Percentiles rank a stretch among this genome's conserved stretches.
Conservation (phyloP, 2,329 filamentous ascomycete genomes). For the Pestalotiopsis sp. region DNA sequence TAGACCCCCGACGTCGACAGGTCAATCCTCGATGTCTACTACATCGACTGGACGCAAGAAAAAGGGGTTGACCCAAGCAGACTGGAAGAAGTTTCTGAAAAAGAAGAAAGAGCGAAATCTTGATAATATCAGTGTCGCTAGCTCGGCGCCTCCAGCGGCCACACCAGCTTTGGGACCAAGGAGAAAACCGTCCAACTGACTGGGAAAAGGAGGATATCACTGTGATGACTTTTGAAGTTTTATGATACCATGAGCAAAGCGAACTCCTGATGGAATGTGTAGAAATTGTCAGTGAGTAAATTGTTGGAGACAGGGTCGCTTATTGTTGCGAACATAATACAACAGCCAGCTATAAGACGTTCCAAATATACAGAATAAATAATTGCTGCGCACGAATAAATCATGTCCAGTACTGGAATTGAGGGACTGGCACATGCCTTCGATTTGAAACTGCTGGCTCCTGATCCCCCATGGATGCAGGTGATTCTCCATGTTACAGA, state of each 20-base stretch:
- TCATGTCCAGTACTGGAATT: too few relatives aligned
- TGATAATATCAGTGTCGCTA: constrained; percentile 10
- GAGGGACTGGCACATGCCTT: too few relatives aligned
- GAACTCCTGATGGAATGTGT: not conserved
- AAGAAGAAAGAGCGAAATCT: not conserved
- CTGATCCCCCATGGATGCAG: too few relatives aligned
- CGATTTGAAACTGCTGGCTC: too few relatives aligned
- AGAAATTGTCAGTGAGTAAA: too few relatives aligned
- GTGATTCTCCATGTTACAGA: too few relatives aligned
- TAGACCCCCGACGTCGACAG: not conserved
- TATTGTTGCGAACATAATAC: too few relatives aligned
- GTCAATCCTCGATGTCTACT: not conserved
- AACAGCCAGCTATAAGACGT: too few relatives aligned
- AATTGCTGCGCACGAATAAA: too few relatives aligned
- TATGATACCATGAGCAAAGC: not conserved
- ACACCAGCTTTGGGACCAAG: constrained; percentile 4
- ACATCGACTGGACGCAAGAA: not conserved
- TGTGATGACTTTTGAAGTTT: not conserved
- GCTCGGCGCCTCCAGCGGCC: not conserved
- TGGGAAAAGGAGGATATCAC: not conserved
- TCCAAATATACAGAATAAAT: too few relatives aligned
- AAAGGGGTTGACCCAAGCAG: not conserved
- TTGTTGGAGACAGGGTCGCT: too few relatives aligned
- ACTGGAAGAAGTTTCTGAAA: not conserved
- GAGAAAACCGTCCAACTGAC: not conserved